Base-by-base conservation (phyloP, 1,284 basidiomycete species). In the Cutaneotrichosporon spelunceum region DNA sequence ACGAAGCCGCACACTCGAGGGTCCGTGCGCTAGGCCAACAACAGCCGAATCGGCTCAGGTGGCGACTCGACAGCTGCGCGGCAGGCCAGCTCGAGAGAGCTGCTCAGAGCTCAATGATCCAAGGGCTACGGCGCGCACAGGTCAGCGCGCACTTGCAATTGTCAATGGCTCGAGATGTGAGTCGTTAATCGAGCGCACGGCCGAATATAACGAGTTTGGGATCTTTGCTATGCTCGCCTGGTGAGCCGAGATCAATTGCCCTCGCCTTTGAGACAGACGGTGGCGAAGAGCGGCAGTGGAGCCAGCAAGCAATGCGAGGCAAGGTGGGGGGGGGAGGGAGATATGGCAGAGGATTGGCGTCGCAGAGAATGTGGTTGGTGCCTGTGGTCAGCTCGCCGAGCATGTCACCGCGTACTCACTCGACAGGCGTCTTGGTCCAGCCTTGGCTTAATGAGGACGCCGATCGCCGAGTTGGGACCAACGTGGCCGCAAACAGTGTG, bases 1-100 rank as follows among this genome's bases (percentile, higher is more conserved):
- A n/a, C n/a, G n/a, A 42, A 42, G 19, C 27, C 3, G n/a, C 27
- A 50, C 14, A 19, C 16, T 50, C 19, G 48, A 50, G 48, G n/a
- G 48, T n/a, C 48, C 19, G 48, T 50, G 48, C 27, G 48, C 24
- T n/a, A 50, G 48, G 48, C 27, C 26, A 50, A 14, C n/a, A 50
- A 14, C n/a, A 19, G 26, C 48, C 11, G 19, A 42, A 50, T 50
- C 48, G 30, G 23, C 48, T 13, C 27, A 26, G 48, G 48, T 50
- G 48, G 48, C 48, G 48, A 50, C 48, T 47, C 6, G 45, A 9
- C n/a, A 45, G 13, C n/a, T 21, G n/a, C n/a, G n/a, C n/a, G n/a
- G n/a, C n/a, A n/a, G n/a, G n/a, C 14, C 45, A 47, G 16, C 19
- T 39, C 11, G 36, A 39, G 36, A 39, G 36, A 39, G 16, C 36